Evolutionary conservation across 345 rosid genomes (phyloP).

Genomic region (Eucalyptus victrix): DNA sequence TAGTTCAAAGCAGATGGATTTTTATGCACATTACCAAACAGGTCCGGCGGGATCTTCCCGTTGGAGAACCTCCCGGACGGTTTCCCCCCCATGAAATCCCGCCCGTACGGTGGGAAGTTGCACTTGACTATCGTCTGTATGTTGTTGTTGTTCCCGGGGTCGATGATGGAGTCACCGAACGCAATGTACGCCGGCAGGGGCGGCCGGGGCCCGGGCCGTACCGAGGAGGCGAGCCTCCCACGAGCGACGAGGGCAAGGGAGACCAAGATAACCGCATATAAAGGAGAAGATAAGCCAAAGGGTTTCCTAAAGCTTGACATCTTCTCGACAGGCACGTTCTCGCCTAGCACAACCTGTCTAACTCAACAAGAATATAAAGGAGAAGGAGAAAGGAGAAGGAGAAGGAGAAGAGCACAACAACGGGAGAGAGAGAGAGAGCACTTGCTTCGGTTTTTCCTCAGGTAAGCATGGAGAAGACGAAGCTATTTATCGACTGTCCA

Average conservation of each 20-base stretch:
- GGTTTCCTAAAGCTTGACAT: neutral
- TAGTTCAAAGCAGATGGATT: neutral
- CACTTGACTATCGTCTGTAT: slow-evolving; percentile 19
- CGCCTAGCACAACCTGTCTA: neutral
- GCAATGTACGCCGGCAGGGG: slow-evolving; percentile 16
- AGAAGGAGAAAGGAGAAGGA: neutral
- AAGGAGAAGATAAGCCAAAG: neutral
- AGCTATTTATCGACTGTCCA: neutral
- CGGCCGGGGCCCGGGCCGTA: rapidly evolving
- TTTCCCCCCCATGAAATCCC: slow-evolving; percentile 19
- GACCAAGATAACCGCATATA: neutral
- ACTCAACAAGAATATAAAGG: neutral
- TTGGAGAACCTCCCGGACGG: slow-evolving; percentile 49
- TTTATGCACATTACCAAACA: neutral
- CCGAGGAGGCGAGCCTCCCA: neutral
- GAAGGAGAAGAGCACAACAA: neutral
- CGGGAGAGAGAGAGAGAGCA: neutral
- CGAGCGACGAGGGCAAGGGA: neutral
- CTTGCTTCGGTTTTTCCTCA: neutral
- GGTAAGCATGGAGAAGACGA: neutral
- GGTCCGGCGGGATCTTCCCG: slow-evolving; percentile 28
- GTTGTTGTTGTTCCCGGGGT: slow-evolving; percentile 49
- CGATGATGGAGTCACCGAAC: slow-evolving; percentile 48
- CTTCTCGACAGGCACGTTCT: neutral
- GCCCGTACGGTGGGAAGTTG: slow-evolving; percentile 46